Evolutionary conservation across 2,329 filamentous ascomycete species (phyloP).

Genomic region (Colletotrichum sp.): DNA sequence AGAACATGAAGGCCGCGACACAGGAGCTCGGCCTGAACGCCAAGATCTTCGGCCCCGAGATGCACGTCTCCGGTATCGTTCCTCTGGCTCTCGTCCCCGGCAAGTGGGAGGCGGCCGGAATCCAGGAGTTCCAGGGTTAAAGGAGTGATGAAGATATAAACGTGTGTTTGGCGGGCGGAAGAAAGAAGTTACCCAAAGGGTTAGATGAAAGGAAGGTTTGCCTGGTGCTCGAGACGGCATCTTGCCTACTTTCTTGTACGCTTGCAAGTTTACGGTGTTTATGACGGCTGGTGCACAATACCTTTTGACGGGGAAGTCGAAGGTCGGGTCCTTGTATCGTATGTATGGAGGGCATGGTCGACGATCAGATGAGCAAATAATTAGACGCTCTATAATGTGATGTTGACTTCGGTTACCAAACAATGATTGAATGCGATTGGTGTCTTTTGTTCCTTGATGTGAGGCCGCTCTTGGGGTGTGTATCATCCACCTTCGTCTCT

Average conservation of each 20-base stretch:
- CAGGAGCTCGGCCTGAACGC: slow-evolving; percentile 84
- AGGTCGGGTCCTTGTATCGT: slow-evolving; percentile 23
- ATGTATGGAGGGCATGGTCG: slow-evolving; percentile 23
- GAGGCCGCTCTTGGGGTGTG: neutral
- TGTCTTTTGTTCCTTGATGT: neutral
- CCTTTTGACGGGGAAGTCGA: slow-evolving; percentile 18
- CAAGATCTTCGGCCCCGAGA: slow-evolving; percentile 74
- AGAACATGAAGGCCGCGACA: slow-evolving; percentile 98
- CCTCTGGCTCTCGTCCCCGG: slow-evolving; percentile 81
- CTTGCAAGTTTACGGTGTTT: slow-evolving; percentile 24
- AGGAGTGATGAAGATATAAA: slow-evolving; percentile 14
- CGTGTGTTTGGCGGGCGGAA: neutral
- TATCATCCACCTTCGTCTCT: neutral
- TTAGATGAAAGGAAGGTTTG: slow-evolving; percentile 22
- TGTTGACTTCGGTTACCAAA: slow-evolving; percentile 15
- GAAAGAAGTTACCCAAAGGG: slow-evolving; percentile 1
- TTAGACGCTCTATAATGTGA: slow-evolving; percentile 26
- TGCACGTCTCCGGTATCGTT: slow-evolving; percentile 98
- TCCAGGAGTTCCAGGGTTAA: slow-evolving; percentile 67
- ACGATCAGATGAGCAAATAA: slow-evolving; percentile 24
- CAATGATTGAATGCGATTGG: neutral
- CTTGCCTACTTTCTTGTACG: slow-evolving; percentile 24
- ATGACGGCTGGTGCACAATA: slow-evolving; percentile 22
- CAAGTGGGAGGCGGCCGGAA: slow-evolving; percentile 65
- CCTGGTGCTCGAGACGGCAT: slow-evolving; percentile 15